Percentiles rank a stretch among this genome's conserved stretches.
Conservation (phyloP, 1,284 basidiomycete genomes). For the Cystobasidium slooffiae region DNA sequence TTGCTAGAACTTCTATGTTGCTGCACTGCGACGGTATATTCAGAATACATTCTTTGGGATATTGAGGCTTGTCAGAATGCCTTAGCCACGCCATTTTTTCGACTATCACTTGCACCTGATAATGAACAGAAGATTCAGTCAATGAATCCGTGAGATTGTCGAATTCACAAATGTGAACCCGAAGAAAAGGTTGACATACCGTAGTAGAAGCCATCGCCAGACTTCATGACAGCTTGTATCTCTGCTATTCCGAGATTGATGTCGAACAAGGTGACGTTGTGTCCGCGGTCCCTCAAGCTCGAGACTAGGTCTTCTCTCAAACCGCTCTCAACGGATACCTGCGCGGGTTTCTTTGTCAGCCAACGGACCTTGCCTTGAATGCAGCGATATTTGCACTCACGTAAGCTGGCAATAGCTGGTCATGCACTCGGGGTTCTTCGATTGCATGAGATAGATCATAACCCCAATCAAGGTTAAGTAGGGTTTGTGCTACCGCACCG, state of each 20-base stretch:
- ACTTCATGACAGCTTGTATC: constrained; percentile 69
- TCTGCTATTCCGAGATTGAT: constrained; percentile 68
- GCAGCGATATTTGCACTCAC: constrained; percentile 40
- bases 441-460: constrained; percentile 78
- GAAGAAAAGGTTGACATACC: constrained; percentile 14
- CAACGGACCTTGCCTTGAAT: neutral
- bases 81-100: no score
- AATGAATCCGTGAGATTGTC: no score
- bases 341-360: constrained; percentile 22
- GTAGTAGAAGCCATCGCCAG: constrained; percentile 37
- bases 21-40: no score
- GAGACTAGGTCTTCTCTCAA: constrained; percentile 65
- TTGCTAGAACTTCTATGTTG: no score
- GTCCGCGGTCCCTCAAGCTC: constrained; percentile 67
- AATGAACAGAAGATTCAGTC: no score
- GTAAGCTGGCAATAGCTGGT: constrained; percentile 77
- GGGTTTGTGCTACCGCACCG: constrained; percentile 73
- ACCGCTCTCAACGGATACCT: constrained; percentile 69
- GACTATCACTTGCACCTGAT: no score
- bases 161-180: no score
- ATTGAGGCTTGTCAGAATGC: no score
- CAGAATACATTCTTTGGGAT: no score
- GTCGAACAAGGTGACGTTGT: constrained; percentile 67
- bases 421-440: constrained; percentile 85
- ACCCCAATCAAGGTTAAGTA: constrained; percentile 82